phyloP scores from a whole-genome alignment of 305 asterid genomes.

The Fraxinus ornus region DNA sequence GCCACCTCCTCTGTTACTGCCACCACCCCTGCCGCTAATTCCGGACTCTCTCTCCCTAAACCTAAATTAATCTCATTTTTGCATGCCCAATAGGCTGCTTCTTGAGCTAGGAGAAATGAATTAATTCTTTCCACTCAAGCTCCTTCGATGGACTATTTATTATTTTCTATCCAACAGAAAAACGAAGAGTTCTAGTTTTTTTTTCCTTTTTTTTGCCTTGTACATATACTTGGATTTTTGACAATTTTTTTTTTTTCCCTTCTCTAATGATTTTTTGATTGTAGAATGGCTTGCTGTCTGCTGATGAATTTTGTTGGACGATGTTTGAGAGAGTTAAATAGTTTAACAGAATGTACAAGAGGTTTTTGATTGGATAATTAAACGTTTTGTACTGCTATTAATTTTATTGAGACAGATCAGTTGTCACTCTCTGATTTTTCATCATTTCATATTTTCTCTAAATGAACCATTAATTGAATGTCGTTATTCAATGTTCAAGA shows the following conservation, averaged over 20 bases:
- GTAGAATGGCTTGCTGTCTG: conserved; percentile 18
- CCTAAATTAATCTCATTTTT: conserved; percentile 33
- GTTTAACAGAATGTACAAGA: not conserved
- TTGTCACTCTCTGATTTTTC: not conserved
- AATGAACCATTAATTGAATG: too few species aligned
- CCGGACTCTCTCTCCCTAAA: not conserved
- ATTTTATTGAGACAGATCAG: not conserved
- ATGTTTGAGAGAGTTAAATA: not conserved
- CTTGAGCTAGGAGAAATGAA: conserved; percentile 13
- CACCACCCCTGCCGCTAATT: conserved; percentile 22
- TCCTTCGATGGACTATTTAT: not conserved
- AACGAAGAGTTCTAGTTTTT: not conserved
- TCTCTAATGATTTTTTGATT: conserved; percentile 19
- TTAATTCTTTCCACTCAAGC: not conserved
- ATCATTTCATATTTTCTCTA: not conserved
- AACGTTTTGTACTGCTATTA: not conserved
- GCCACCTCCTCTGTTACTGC: conserved; percentile 31
- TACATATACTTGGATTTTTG: conserved; percentile 23
- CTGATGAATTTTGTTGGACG: conserved; percentile 10
- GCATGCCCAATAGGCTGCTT: conserved; percentile 25
- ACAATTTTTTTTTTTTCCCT: not conserved
- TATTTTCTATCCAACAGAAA: not conserved
- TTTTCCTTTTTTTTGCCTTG: not conserved
- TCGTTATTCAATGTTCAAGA: not conserved
- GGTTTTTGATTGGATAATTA: not conserved